Base-by-base conservation (phyloP, 75 land plant genomes). In the Pinus tabuliformis region DNA sequence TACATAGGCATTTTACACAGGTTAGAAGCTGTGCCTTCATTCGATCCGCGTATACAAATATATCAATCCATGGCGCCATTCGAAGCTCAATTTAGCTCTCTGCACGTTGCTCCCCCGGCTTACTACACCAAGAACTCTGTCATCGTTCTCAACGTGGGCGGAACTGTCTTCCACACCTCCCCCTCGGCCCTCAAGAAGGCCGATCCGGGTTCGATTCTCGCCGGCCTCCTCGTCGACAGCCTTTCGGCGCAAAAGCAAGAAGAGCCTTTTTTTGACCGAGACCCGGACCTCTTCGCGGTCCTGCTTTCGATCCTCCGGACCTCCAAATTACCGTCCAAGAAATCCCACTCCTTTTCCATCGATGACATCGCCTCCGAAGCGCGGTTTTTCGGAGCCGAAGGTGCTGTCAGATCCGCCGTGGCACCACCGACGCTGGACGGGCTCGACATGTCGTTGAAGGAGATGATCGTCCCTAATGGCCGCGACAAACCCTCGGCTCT, bases 241-340 rank as follows among this genome's bases (percentile, higher is more conserved):
- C 72, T 56, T n/a, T 36, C 75, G 64, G 3, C 57, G 56, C 68
- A 78, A 16, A 52, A 75, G 7, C 58, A 81, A 7, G 81, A 86
- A 7, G 81, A 86, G n/a, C 42, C 79, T 52, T 96, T 94, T 85
- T 90, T 96, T 33, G 99, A 96, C 85, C 86, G 97, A 7, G 99
- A 96, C 77, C 97, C 99, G 0, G 92, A 90, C 3, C 54, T 83
- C 77, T 96, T 96, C 89, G 68, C 84, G 42, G 70, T 79, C 37
- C 85, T 96, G 49, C 92, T 96, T 77, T 88, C 87, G 71, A 76
- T 93, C 65, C 92, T 96, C 78, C 89, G 99, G 24, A 81, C 92
- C 77, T 78, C 76, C 56, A 82, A 75, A 68, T 81, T 89, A 57
- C 86, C 88, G 28, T 66, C 91, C 70, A 30, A 80, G 18, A 62